Conservation (phyloP, 2,329 filamentous ascomycete species). For the Paradendryphiella salina region DNA sequence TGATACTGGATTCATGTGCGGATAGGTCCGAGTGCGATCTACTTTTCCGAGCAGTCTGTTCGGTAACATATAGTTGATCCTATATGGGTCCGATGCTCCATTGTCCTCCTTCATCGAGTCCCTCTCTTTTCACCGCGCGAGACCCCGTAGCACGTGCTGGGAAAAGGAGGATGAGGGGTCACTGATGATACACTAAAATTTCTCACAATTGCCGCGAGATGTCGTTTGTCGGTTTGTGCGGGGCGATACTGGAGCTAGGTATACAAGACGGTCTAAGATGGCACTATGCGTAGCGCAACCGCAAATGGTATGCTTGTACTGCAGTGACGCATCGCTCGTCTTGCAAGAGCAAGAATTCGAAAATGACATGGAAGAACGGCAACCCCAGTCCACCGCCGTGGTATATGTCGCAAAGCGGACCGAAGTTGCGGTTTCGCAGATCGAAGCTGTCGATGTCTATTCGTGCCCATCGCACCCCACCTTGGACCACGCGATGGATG, state of each 20-base stretch:
- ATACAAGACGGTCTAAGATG: slow-evolving; percentile 1
- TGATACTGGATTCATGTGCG: too few relatives aligned
- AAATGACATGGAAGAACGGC: background rate
- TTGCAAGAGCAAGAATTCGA: background rate
- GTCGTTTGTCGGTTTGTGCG: background rate
- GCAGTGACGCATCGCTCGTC: background rate
- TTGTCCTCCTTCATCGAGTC: background rate
- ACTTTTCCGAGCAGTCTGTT: too few relatives aligned
- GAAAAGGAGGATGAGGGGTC: background rate
- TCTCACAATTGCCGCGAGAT: background rate
- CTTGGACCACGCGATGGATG: background rate
- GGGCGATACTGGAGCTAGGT: background rate
- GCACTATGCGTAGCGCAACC: background rate
- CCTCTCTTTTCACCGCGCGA: background rate
- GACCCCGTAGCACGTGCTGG: background rate
- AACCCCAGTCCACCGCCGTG: background rate
- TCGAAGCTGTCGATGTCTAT: background rate
- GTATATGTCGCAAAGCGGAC: background rate
- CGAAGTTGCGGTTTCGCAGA: background rate
- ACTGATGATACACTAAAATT: background rate
- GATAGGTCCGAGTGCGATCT: too few relatives aligned
- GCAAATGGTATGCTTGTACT: background rate
- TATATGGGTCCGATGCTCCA: background rate
- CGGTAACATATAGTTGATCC: too few relatives aligned
- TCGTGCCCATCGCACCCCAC: background rate